Evolutionary conservation across 257 asterid genomes (phyloP).

Genomic region (Solanum pennellii): DNA sequence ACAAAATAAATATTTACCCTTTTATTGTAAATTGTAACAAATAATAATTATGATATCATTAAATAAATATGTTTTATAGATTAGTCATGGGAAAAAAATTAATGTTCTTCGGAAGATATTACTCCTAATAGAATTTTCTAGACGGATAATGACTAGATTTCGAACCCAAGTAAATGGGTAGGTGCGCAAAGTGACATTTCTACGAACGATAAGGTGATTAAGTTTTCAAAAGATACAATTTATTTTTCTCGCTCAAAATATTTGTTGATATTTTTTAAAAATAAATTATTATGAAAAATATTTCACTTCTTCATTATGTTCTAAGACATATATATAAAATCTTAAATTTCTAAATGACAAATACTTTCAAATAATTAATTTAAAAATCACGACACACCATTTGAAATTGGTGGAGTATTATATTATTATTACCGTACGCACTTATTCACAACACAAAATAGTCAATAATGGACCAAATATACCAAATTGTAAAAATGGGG

Average conservation of each 20-base stretch:
- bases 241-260: too few species aligned
- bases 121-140: not conserved
- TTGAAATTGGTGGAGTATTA: not conserved
- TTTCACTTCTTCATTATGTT: too few species aligned
- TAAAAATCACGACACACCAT: not conserved
- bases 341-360: not conserved
- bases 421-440: not conserved
- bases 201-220: not conserved
- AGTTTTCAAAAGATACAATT: too few species aligned
- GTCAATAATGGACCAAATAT: not conserved
- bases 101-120: not conserved
- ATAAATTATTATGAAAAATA: too few species aligned
- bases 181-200: not conserved
- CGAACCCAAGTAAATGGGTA: not conserved
- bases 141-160: not conserved
- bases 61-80: not conserved
- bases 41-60: not conserved
- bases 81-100: not conserved
- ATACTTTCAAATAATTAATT: not conserved
- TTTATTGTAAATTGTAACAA: not conserved
- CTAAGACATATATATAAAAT: too few species aligned
- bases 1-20: not conserved
- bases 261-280: too few species aligned
- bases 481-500: not conserved
- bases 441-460: not conserved